phyloP scores from a whole-genome alignment of 306 rosid species.

The Dalbergia oliveri region DNA sequence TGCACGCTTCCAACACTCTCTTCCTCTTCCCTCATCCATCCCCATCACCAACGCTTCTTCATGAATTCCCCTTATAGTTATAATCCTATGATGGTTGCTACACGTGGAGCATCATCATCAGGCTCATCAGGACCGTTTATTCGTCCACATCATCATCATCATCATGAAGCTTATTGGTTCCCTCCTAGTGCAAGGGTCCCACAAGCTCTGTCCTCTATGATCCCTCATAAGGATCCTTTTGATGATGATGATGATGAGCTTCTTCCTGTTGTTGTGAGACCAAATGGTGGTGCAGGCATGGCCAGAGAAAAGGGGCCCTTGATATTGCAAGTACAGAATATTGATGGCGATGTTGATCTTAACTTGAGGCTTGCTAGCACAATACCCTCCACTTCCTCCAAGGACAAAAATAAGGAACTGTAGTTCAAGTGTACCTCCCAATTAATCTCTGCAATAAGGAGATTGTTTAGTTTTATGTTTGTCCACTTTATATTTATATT shows the following conservation, averaged over 20 bases:
- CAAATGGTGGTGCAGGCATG: background rate
- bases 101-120: no score
- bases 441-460: no score
- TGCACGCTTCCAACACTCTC: background rate
- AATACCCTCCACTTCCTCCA: background rate
- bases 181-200: background rate
- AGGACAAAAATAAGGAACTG: no score
- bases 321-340: background rate
- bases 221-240: background rate
- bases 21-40: background rate
- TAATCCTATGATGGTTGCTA: no score
- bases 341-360: background rate
- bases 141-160: no score
- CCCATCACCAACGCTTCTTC: background rate
- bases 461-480: no score
- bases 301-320: background rate
- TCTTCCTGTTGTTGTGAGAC: background rate
- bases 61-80: background rate
- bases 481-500: no score
- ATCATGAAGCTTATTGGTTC: background rate
- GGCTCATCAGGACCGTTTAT: background rate
- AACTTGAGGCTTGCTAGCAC: background rate
- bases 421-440: no score
- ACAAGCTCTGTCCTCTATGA: background rate
- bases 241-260: background rate